A percentile compares a stretch with the other conserved stretches of the same genome.
Conservation (phyloP, 495 filamentous ascomycete species). For the Opeltia flavorubescens region DNA sequence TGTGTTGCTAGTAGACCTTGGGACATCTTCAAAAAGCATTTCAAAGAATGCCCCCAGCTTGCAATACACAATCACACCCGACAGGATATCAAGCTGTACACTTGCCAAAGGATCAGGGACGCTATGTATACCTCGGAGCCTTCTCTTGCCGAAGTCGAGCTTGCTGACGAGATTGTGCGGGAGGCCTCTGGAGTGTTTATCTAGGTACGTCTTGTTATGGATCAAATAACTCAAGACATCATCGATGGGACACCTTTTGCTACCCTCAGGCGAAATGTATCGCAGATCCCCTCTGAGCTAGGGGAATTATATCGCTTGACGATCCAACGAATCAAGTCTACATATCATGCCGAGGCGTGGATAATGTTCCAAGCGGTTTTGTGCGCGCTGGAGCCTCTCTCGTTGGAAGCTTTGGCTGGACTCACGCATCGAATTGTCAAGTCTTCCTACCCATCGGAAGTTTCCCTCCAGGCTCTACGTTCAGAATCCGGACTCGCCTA, state of each 20-base stretch:
- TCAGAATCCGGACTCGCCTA: background rate
- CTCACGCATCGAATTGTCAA: background rate
- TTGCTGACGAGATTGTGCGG: conserved; percentile 5
- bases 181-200: conserved; percentile 19
- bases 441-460: background rate
- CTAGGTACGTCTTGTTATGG: conserved; percentile 19
- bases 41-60: conserved; percentile 11
- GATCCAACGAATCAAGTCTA: conserved; percentile 4
- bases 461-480: background rate
- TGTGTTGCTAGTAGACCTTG: conserved; percentile 16
- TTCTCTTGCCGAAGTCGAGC: background rate
- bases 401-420: conserved; percentile 1
- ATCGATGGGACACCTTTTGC: conserved; percentile 8
- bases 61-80: conserved; percentile 16
- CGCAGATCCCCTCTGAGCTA: conserved; percentile 10
- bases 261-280: conserved; percentile 1
- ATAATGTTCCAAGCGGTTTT: conserved; percentile 13
- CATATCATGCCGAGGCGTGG: conserved; percentile 10
- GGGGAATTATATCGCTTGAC: conserved; percentile 12
- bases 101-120: conserved; percentile 6
- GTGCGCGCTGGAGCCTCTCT: conserved; percentile 2
- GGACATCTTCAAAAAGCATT: conserved; percentile 11
- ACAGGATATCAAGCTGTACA: conserved; percentile 12
- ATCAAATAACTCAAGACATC: conserved; percentile 11
- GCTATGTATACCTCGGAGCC: background rate